phyloP scores from a whole-genome alignment of 148 eudicot genomes.

The Hydrangea macrophylla region DNA sequence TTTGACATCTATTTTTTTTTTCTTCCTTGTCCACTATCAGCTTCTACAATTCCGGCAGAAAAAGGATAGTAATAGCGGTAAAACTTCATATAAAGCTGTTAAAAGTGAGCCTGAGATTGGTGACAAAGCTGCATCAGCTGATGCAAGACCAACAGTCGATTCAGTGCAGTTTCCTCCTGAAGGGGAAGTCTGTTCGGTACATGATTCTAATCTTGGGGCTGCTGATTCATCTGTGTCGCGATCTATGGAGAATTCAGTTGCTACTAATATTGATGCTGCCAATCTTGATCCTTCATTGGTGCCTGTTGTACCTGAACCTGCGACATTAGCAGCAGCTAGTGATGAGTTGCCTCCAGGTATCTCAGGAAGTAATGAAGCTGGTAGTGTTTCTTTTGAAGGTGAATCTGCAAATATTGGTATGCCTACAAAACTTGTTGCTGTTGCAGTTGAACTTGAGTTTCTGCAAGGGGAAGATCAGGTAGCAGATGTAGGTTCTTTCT shows the following conservation, averaged over 20 bases:
- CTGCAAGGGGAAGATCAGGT: slow-evolving; percentile 62
- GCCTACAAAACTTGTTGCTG: slow-evolving; percentile 10
- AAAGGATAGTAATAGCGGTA: slow-evolving; percentile 62
- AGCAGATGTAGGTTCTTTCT: slow-evolving; percentile 83
- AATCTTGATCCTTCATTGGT: slow-evolving; percentile 23
- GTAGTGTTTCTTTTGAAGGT: slow-evolving; percentile 19
- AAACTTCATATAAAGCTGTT: slow-evolving; percentile 40
- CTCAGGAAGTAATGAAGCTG: slow-evolving; percentile 18
- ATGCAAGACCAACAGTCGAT: slow-evolving; percentile 16
- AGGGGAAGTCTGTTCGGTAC: slow-evolving; percentile 18
- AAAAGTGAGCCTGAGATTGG: slow-evolving; percentile 37
- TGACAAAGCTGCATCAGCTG: slow-evolving; percentile 22
- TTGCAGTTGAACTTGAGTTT: slow-evolving; percentile 24
- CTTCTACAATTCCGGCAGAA: slow-evolving; percentile 90
- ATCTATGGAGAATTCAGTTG: slow-evolving; percentile 20
- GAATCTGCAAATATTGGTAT: slow-evolving; percentile 16
- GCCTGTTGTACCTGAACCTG: slow-evolving; percentile 17
- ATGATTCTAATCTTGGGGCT: slow-evolving; percentile 13
- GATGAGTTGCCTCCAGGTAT: slow-evolving; percentile 22
- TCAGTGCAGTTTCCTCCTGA: slow-evolving; percentile 31
- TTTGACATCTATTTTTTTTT: too few relatives aligned
- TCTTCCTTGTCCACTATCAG: slow-evolving; percentile 42
- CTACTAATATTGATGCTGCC: slow-evolving; percentile 13
- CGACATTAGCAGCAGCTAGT: slow-evolving; percentile 14
- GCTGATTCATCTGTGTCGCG: slow-evolving; percentile 20